A percentile compares a stretch with the other conserved stretches of the same genome.
Evolutionary conservation across 495 filamentous ascomycete genomes (phyloP).

Genomic region (Neurospora sp.): DNA sequence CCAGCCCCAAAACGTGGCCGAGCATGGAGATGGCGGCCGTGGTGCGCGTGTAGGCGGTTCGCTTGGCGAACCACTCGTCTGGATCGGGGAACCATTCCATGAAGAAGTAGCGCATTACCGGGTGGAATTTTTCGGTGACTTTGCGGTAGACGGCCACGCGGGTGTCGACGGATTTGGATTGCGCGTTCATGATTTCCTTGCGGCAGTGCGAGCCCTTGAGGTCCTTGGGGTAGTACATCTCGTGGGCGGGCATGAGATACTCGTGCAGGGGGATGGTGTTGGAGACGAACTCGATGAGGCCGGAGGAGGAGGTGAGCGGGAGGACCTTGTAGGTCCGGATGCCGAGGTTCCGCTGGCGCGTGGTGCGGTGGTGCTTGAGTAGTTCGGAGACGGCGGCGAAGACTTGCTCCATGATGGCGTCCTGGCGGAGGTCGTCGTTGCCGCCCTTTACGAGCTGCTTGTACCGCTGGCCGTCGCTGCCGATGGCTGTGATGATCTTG

Average conservation of each 20-base stretch:
- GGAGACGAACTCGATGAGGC: constrained; percentile 94
- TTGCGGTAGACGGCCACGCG: constrained; percentile 63
- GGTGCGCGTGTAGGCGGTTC: constrained; percentile 81
- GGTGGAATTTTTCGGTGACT: constrained; percentile 71
- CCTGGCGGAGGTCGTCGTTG: constrained; percentile 93
- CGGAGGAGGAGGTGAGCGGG: constrained; percentile 68
- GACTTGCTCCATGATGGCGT: constrained; percentile 99
- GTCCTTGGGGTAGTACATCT: constrained; percentile 76
- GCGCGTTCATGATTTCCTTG: constrained; percentile 63
- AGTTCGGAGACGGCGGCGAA: constrained; percentile 91
- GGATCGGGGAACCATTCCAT: constrained; percentile 90
- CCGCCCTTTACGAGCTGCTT: constrained; percentile 92
- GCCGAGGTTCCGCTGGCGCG: constrained; percentile 74
- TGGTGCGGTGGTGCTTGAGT: constrained; percentile 71
- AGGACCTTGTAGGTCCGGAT: constrained; percentile 95
- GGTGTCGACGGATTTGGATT: constrained; percentile 54
- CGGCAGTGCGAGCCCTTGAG: constrained; percentile 63
- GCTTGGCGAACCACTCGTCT: constrained; percentile 85
- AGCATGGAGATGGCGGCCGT: constrained; percentile 94
- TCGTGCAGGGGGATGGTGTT: constrained; percentile 86
- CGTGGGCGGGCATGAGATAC: constrained; percentile 82
- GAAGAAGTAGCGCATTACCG: constrained; percentile 95
- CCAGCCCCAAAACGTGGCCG: constrained; percentile 87
- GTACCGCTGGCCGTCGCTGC: constrained; percentile 62
- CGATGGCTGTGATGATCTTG: constrained; percentile 76